Percentiles rank a stretch among this genome's conserved stretches.
These are phyloP conservation scores for Starmera amethionina DNA, from an alignment of 805 yeast genomes.

Conservation along the genomic window DNA sequence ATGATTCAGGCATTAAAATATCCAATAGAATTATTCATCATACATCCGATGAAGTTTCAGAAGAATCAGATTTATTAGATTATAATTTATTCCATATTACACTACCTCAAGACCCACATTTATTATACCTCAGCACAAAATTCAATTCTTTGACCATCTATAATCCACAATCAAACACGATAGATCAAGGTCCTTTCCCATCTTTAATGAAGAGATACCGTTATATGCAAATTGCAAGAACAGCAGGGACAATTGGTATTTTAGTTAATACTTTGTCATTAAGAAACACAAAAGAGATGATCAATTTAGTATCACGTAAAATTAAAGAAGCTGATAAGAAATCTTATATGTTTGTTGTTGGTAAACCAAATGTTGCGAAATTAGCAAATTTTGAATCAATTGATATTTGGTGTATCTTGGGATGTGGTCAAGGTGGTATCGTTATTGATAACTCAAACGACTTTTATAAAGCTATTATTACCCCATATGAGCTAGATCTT, in stretches of 20 bases:
- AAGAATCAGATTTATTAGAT: constrained; percentile 28
- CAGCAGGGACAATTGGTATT: constrained; percentile 88
- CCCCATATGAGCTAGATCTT: constrained; percentile 83
- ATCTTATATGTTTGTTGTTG: constrained; percentile 90
- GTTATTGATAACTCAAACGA: constrained; percentile 71
- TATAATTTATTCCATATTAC: constrained; percentile 63
- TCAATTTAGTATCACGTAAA: constrained; percentile 49
- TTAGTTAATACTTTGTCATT: constrained; percentile 84
- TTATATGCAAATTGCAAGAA: constrained; percentile 78
- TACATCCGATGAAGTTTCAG: constrained; percentile 12
- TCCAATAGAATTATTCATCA: constrained; percentile 23
- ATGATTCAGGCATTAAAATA: constrained; percentile 6
- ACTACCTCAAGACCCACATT: constrained; percentile 67
- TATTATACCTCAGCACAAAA: constrained; percentile 64
- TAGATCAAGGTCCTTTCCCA: constrained; percentile 56
- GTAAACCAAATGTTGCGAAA: constrained; percentile 96
- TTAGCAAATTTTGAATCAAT: constrained; percentile 92
- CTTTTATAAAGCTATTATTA: constrained; percentile 82
- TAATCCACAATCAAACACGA: constrained; percentile 28
- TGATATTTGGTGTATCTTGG: constrained; percentile 90
- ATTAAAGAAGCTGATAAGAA: constrained; percentile 76
- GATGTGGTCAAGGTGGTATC: constrained; percentile 92
- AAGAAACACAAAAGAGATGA: constrained; percentile 56
- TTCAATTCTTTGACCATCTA: constrained; percentile 45
- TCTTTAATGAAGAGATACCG: constrained; percentile 77